Evolutionary conservation across 2,329 filamentous ascomycete species (phyloP).

Genomic region (Cladophialophora exuberans): DNA sequence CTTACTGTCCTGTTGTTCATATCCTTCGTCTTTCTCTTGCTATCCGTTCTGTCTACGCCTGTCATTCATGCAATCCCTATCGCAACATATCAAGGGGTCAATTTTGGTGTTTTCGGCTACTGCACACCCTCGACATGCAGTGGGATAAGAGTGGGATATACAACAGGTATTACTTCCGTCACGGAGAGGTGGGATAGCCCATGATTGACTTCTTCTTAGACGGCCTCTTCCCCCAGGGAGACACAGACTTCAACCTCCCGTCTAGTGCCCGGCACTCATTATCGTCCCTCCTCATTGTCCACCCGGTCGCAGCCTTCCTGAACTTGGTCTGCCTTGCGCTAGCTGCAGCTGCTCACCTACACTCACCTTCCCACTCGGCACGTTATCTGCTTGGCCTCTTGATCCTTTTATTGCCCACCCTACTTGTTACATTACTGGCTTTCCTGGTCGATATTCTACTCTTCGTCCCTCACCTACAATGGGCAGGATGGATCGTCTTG

Average conservation of each 20-base stretch:
- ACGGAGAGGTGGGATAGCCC: not conserved
- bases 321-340: conserved; percentile 83
- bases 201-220: conserved; percentile 40
- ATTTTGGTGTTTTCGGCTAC: conserved; percentile 91
- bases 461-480: conserved; percentile 90
- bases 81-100: conserved; percentile 73
- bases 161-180: conserved; percentile 65
- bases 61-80: conserved; percentile 84
- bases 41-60: conserved; percentile 89
- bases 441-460: conserved; percentile 93
- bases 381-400: conserved; percentile 83
- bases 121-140: conserved; percentile 72
- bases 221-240: conserved; percentile 50
- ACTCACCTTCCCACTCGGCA: conserved; percentile 84
- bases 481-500: conserved; percentile 92
- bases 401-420: conserved; percentile 82
- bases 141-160: conserved; percentile 80
- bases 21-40: conserved; percentile 81
- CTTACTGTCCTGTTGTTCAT: conserved; percentile 81
- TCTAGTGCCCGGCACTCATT: conserved; percentile 70
- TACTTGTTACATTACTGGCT: conserved; percentile 79
- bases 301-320: conserved; percentile 85
- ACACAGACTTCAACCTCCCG: conserved; percentile 62
- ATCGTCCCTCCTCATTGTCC: conserved; percentile 88
- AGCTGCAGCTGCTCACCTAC: conserved; percentile 80